Percentiles rank a stretch among this genome's conserved stretches.
These are phyloP conservation scores for Penicillium sp. DNA, from an alignment of 2,329 filamentous ascomycete species.

Conservation along the genomic window DNA sequence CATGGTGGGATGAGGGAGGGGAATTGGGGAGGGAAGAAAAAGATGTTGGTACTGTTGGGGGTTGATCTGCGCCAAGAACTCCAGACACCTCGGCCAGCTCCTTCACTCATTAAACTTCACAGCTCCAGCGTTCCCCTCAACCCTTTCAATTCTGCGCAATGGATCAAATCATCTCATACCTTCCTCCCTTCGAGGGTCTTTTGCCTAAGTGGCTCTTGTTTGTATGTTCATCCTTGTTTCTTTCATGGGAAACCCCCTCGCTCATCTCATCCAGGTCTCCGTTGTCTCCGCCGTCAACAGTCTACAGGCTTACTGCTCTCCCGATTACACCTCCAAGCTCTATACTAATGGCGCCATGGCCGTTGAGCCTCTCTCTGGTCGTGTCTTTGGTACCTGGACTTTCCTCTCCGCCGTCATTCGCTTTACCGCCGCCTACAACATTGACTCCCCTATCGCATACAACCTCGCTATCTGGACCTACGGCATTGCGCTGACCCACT, in stretches of 20 bases:
- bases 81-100: constrained; percentile 20
- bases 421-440: constrained; percentile 79
- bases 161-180: constrained; percentile 28
- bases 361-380: constrained; percentile 71
- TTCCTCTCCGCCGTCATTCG: constrained; percentile 73
- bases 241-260: not conserved
- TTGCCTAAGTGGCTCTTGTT: constrained; percentile 66
- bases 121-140: not conserved
- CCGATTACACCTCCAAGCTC: constrained; percentile 79
- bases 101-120: constrained; percentile 1
- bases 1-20: constrained; percentile 24
- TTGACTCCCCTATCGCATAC: constrained; percentile 70
- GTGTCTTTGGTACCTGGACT: constrained; percentile 87
- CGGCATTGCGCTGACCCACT: constrained; percentile 72
- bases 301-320: constrained; percentile 76
- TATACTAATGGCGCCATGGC: constrained; percentile 60
- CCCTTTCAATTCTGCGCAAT: constrained; percentile 16
- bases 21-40: constrained; percentile 6
- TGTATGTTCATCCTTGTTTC: constrained; percentile 42
- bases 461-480: constrained; percentile 81
- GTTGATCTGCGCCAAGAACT: constrained; percentile 23
- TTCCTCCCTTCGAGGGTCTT: constrained; percentile 48
- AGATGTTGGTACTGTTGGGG: constrained; percentile 21
- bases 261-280: constrained; percentile 57
- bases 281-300: constrained; percentile 80